Percentiles rank a stretch among this genome's conserved stretches.
phyloP scores from a whole-genome alignment of 108 stramenopile genomes.

The Cyclotella cryptica region DNA sequence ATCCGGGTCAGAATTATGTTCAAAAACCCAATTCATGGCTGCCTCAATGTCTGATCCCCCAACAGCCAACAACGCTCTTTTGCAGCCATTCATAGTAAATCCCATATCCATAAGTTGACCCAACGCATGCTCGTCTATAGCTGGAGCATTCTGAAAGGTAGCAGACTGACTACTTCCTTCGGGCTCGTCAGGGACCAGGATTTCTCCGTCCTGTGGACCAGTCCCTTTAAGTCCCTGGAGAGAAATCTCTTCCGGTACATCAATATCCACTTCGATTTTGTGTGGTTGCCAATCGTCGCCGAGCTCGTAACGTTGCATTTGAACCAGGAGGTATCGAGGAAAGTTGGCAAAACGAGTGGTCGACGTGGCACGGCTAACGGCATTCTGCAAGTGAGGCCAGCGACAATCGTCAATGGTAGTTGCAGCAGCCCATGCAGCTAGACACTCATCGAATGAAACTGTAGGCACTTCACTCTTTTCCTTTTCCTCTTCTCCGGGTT shows the following conservation, averaged over 20 bases:
- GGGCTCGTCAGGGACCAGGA: conserved; percentile 79
- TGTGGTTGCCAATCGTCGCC: conserved; percentile 93
- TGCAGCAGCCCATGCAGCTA: conserved; percentile 82
- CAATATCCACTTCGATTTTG: conserved; percentile 96
- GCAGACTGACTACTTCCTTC: conserved; percentile 33
- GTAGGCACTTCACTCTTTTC: conserved; percentile 79
- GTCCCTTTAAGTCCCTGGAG: conserved; percentile 65
- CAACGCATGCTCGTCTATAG: conserved; percentile 83
- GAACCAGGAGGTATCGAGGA: conserved; percentile 93
- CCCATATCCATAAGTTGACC: conserved; percentile 97
- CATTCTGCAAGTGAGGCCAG: conserved; percentile 79
- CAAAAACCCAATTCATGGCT: conserved; percentile 98
- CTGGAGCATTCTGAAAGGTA: conserved; percentile 45
- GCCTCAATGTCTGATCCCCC: conserved; percentile 90
- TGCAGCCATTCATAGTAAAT: conserved; percentile 94
- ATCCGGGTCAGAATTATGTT: conserved; percentile 96
- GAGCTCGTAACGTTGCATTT: conserved; percentile 93
- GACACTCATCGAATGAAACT: conserved; percentile 84
- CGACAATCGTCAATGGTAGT: conserved; percentile 77
- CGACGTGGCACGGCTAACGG: conserved; percentile 57
- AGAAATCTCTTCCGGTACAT: conserved; percentile 90
- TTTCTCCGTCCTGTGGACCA: conserved; percentile 90
- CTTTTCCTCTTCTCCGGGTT: conserved; percentile 55
- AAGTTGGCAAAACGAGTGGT: conserved; percentile 84
- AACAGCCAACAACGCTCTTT: conserved; percentile 90